These are phyloP conservation scores for Nemania diffusa DNA, from an alignment of 2,329 filamentous ascomycete genomes.

Conservation along the genomic window DNA sequence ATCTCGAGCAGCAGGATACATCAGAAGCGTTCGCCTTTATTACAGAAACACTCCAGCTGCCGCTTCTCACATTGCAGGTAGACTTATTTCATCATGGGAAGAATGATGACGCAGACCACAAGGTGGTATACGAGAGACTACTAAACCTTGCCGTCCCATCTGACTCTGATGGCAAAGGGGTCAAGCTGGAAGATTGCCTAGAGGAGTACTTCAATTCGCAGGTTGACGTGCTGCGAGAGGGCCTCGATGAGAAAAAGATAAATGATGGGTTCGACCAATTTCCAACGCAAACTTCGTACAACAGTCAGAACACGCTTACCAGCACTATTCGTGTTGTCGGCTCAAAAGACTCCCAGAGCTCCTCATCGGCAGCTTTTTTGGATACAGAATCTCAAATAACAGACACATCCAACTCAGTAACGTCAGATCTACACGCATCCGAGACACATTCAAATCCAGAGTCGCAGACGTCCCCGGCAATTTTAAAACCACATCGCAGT, in stretches of 20 bases:
- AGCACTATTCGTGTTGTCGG: slow-evolving; percentile 51
- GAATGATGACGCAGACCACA: slow-evolving; percentile 88
- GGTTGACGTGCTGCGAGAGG: slow-evolving; percentile 86
- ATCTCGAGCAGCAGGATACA: slow-evolving; percentile 88
- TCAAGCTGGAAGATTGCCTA: slow-evolving; percentile 89
- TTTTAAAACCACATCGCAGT: slow-evolving; percentile 47
- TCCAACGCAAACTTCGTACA: slow-evolving; percentile 44
- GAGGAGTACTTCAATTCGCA: slow-evolving; percentile 95
- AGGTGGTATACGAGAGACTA: slow-evolving; percentile 89
- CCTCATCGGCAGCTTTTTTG: slow-evolving; percentile 33
- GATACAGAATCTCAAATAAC: slow-evolving; percentile 20
- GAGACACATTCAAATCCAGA: slow-evolving; percentile 35
- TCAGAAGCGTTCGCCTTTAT: slow-evolving; percentile 97
- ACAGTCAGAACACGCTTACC: slow-evolving; percentile 42
- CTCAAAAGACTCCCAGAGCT: slow-evolving; percentile 40
- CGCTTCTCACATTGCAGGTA: slow-evolving; percentile 89
- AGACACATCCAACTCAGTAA: not conserved
- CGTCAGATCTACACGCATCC: not conserved
- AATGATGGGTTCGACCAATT: slow-evolving; percentile 51
- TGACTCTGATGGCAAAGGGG: slow-evolving; percentile 73
- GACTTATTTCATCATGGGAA: slow-evolving; percentile 94
- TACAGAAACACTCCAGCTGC: slow-evolving; percentile 87
- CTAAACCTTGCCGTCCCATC: slow-evolving; percentile 91
- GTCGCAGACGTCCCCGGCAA: slow-evolving; percentile 32
- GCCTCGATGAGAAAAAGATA: slow-evolving; percentile 61